phyloP scores from a whole-genome alignment of 106 monocot species.

The Apostasia shenzhenica region DNA sequence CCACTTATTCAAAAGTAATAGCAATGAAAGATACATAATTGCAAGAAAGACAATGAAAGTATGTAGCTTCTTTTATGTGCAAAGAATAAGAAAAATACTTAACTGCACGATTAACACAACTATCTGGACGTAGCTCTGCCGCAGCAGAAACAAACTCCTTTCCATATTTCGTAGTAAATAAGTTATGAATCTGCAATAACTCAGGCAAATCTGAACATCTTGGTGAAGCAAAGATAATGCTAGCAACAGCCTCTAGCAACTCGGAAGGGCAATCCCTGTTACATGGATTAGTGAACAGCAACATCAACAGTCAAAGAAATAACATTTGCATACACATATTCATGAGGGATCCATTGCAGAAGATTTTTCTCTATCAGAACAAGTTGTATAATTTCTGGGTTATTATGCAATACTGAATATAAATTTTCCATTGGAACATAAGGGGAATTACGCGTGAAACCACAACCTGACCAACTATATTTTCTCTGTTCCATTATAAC shows the following conservation, averaged over 20 bases:
- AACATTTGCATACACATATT: background rate
- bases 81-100: slow-evolving; percentile 4
- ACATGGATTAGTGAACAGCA: slow-evolving; percentile 1
- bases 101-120: slow-evolving; percentile 85
- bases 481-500: no score
- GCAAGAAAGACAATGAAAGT: background rate
- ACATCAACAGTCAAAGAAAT: background rate
- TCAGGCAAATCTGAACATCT: slow-evolving; percentile 98
- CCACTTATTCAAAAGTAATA: background rate
- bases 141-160: slow-evolving; percentile 89
- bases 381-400: background rate
- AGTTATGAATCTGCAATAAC: slow-evolving; percentile 69
- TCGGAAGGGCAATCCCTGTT: slow-evolving; percentile 85
- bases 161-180: slow-evolving; percentile 83
- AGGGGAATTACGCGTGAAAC: no score
- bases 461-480: no score
- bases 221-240: slow-evolving; percentile 86
- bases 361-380: background rate
- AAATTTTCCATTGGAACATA: no score
- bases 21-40: background rate
- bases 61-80: background rate
- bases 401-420: no score
- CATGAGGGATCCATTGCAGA: no score
- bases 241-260: slow-evolving; percentile 89
- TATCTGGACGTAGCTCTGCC: slow-evolving; percentile 82